Evolutionary conservation across 148 eudicot species (phyloP), one percentile per base, ranked within the genome.

Genomic region (Silene uniflora): DNA sequence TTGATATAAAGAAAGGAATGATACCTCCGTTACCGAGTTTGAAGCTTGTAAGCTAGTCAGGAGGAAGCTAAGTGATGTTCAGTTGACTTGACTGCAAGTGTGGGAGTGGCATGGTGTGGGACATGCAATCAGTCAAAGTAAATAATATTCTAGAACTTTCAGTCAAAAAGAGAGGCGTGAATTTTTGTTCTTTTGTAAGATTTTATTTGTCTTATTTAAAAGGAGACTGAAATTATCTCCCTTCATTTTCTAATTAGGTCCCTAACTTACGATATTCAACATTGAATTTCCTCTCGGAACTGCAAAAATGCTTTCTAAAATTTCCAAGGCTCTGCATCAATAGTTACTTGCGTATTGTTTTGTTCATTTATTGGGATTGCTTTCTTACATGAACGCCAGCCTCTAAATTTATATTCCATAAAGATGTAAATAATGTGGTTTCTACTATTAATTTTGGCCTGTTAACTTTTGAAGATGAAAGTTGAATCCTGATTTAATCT

Each of bases 401-500:
- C 46, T 14, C 19, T 27, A 11, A 27, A 67, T 10, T 3, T 19
- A n/a, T 19, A 23, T 19, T 35, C 23, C 47, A 18, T 44, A 2
- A 67, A 35, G 67, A 35, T 42, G 71, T 67, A 49, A 22, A 35
- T 35, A 29, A 35, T 67, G 71, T 67, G 55, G 5, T 67, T 29
- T 42, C 17, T 55, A 19, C 71, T 42, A 17, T 10, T 19, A 39
- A 17, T 44, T 52, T 22, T 42, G 32, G 72, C 72, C 47, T 21
- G 58, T 47, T 21, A 10, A 46, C 72, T 69, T 46, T 46, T 22
- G 18, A 69, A 23, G 49, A n/a, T 10, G 44, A 67, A 67, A 3
- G 23, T 18, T 7, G 24, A 67, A 32, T 67, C 23, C 23, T 35
- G 70, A n/a, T n/a, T 67, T 13, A 11, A 44, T 46, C 58, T 16